Evolutionary conservation across 2,329 filamentous ascomycete genomes (phyloP), one percentile per base, ranked within the genome.

Genomic region (Diaporthe humulicola): DNA sequence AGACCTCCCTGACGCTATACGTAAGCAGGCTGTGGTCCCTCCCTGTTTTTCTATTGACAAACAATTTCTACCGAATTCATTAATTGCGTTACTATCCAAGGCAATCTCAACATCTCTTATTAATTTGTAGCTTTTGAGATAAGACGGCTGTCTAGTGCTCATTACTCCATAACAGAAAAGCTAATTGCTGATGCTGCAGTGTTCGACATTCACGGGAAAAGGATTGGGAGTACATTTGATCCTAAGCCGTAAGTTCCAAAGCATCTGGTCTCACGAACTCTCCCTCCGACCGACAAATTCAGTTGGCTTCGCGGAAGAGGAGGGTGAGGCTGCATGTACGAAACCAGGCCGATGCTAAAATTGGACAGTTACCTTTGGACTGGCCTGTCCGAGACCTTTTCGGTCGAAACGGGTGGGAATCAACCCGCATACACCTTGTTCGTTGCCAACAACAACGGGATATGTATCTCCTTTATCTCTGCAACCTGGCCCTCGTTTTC

Each of bases 391-490:
- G 12, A 5, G 10, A 15, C 36, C 17, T 57, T 36, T 33, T 57
- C 17, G 30, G 17, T 30, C 30, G 54, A 8, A 30, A 33, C 52
- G 5, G 30, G 14, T 17, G 17, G 9, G 19, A 5, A 4, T 8
- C 22, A 42, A 61, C 36, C 57, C n/a, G 22, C 28, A 17, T 61
- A 61, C 25, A 61, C 57, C 10, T 61, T 61, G n/a, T 61, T 61
- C 14, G 42, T 22, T 25, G 57, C 2, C 57, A 61, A 61, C 22
- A 0, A 19, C 1, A 10, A 61, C 17, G 57, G 36, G n/a, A 5
- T 1, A 25, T 61, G 57, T 17, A 38, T 61, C 2, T n/a, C 57
- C 15, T 38, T 61, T 38, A n/a, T 12, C 36, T 42, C 36, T 25
- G 7, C 15, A 38, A 15, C 19, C 6, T 61, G 36, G 36, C 57